Percentiles rank a stretch among this genome's conserved stretches.
Evolutionary conservation across 306 rosid genomes (phyloP).

Genomic region (Prunus salicina): DNA sequence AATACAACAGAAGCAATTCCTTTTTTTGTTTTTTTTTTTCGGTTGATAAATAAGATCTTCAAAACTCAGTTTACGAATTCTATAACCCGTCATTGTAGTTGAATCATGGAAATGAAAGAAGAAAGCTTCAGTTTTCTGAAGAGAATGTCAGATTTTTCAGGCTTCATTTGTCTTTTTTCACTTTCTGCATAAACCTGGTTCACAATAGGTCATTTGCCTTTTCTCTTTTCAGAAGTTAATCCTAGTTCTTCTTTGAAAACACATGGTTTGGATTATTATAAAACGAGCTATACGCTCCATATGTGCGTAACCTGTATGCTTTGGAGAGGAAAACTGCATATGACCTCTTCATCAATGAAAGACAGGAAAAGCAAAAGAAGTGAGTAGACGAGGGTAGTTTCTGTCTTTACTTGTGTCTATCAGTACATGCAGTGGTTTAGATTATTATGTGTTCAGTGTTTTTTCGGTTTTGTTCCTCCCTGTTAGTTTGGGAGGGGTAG

Average conservation of each 20-base stretch:
- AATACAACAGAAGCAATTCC: not conserved
- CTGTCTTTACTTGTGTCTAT: not conserved
- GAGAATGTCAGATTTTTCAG: not conserved
- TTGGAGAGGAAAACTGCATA: not conserved
- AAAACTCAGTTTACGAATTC: not conserved
- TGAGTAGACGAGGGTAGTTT: not conserved
- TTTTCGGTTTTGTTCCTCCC: too few species aligned
- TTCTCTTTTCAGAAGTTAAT: not conserved
- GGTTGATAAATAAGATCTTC: not conserved
- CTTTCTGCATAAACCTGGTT: not conserved
- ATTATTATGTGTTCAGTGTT: not conserved
- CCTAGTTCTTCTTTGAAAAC: not conserved
- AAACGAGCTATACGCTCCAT: not conserved
- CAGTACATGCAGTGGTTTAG: not conserved
- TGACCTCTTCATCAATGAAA: not conserved
- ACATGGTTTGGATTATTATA: not conserved
- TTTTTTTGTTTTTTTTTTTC: not conserved
- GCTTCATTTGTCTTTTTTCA: not conserved
- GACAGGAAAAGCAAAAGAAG: not conserved
- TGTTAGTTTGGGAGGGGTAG: too few species aligned
- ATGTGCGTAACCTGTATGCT: not conserved
- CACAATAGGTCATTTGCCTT: not conserved
- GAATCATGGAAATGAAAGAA: not conserved
- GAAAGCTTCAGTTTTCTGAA: not conserved
- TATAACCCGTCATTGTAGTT: not conserved